Evolutionary conservation across 805 yeast genomes (phyloP), one percentile per base, ranked within the genome.

Genomic region (Candida easanensis): DNA sequence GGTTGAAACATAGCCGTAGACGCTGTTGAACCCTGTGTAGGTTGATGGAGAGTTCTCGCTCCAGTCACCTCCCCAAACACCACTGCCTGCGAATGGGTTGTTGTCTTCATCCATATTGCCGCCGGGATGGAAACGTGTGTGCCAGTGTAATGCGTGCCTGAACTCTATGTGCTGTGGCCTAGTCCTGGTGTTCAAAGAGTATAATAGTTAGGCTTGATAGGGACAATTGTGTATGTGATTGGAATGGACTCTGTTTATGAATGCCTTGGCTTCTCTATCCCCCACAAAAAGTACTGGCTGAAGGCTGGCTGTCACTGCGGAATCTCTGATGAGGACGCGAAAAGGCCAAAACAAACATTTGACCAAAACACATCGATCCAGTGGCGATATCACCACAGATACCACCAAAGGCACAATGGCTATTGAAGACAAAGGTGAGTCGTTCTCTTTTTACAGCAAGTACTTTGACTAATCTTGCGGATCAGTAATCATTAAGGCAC

Each of bases 51-150:
- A 18, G 25, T 30, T n/a, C 14, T 36, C 39, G 22, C 28, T 39
- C 46, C 42, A 33, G 27, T 22, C 15, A 20, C 40, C 48, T 3
- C 44, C 42, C 49, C 52, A 48, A 13, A 45, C 46, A 17, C 54
- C 61, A 21, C 58, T 46, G 10, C 64, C 64, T 1, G 63, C 52
- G 30, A 62, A 62, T 3, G 66, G 66, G 45, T 62, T 62, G 53
- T 62, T 62, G 45, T 62, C 66, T 46, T 62, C 66, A 40, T 49
- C 49, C 52, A 49, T 47, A 17, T 36, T 36, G 32, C 18, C 10
- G 30, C 30, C n/a, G n/a, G 30, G n/a, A 13, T 11, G n/a, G 30
- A 13, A 26, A 22, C n/a, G n/a, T n/a, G n/a, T n/a, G n/a, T 23
- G 26, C 26, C 26, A 11, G 26, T 23, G 26, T 23, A 11, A 23